A percentile compares a stretch with the other conserved stretches of the same genome.
phyloP scores from a whole-genome alignment of 768 basidiomycete species.

The Boletus rufocinnamomeus region DNA sequence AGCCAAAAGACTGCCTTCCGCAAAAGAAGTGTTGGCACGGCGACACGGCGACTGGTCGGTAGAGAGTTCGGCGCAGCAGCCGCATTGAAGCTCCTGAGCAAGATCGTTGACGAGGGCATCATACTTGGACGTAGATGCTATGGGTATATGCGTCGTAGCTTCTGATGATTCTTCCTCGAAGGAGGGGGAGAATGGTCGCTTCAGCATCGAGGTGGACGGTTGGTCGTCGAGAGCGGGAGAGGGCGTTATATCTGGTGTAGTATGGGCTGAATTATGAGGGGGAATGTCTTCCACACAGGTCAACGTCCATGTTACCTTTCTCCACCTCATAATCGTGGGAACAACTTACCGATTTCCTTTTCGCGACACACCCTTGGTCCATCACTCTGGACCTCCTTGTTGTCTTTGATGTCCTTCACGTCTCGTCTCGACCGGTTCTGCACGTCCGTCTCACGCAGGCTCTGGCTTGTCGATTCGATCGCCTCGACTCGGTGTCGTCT shows the following conservation, averaged over 20 bases:
- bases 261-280: not conserved
- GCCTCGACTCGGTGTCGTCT: too few relatives aligned
- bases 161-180: conserved; percentile 50
- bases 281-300: conserved; percentile 20
- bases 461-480: too few relatives aligned
- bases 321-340: too few relatives aligned
- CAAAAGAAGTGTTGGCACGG: conserved; percentile 93
- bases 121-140: conserved; percentile 24
- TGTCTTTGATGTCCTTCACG: too few relatives aligned
- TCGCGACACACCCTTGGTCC: too few relatives aligned
- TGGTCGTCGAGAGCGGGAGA: conserved; percentile 17
- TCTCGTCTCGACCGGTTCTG: too few relatives aligned
- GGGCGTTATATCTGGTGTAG: conserved; percentile 1
- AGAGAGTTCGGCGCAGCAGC: conserved; percentile 81
- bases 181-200: conserved; percentile 63
- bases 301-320: conserved; percentile 23
- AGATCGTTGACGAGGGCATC: conserved; percentile 57
- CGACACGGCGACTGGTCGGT: conserved; percentile 76
- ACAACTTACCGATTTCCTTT: too few relatives aligned
- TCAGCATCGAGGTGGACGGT: conserved; percentile 38
- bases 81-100: conserved; percentile 78
- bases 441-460: too few relatives aligned
- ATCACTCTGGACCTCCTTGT: too few relatives aligned
- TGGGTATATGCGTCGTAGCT: conserved; percentile 18
- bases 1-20: conserved; percentile 59